phyloP scores from a whole-genome alignment of 2,329 filamentous ascomycete species.

The Penicillium sp. region DNA sequence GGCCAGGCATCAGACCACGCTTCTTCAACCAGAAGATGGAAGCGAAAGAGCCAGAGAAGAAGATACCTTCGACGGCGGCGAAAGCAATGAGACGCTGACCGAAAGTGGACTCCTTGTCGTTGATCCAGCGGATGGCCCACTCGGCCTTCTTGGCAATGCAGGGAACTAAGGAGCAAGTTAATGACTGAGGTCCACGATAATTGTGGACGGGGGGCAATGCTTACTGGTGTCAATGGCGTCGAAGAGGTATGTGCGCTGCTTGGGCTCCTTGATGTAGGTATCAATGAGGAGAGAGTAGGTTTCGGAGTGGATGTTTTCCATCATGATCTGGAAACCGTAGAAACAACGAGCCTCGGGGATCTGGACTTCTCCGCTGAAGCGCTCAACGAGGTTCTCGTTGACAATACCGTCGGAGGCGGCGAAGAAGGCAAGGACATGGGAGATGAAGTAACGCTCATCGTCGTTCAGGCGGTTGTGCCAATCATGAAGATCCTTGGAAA shows the following conservation, averaged over 20 bases:
- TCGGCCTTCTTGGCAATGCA: slow-evolving; percentile 99
- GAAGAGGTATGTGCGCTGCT: slow-evolving; percentile 91
- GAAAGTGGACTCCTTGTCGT: slow-evolving; percentile 90
- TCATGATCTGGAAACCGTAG: slow-evolving; percentile 99
- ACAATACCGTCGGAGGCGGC: slow-evolving; percentile 98
- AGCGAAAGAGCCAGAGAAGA: slow-evolving; percentile 98
- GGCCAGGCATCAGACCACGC: slow-evolving; percentile 96
- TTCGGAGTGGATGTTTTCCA: slow-evolving; percentile 99
- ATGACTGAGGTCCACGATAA: slow-evolving; percentile 6
- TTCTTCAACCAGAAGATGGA: slow-evolving; percentile 99
- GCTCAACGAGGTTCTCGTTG: slow-evolving; percentile 98
- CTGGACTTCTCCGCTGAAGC: slow-evolving; percentile 96
- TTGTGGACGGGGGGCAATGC: slow-evolving; percentile 32
- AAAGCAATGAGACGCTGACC: slow-evolving; percentile 95
- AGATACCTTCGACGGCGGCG: slow-evolving; percentile 97
- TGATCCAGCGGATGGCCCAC: slow-evolving; percentile 95
- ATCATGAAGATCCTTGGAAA: slow-evolving; percentile 98
- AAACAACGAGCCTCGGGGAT: slow-evolving; percentile 98
- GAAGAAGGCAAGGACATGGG: slow-evolving; percentile 98
- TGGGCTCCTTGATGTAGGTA: slow-evolving; percentile 97
- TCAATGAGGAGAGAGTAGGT: slow-evolving; percentile 99
- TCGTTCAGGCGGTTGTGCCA: slow-evolving; percentile 98
- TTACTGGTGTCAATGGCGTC: slow-evolving; percentile 97
- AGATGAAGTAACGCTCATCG: slow-evolving; percentile 97
- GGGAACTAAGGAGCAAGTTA: slow-evolving; percentile 63